Evolutionary conservation across 768 basidiomycete genomes (phyloP), one percentile per base, ranked within the genome.

Genomic region (Austroboletus festivus): DNA sequence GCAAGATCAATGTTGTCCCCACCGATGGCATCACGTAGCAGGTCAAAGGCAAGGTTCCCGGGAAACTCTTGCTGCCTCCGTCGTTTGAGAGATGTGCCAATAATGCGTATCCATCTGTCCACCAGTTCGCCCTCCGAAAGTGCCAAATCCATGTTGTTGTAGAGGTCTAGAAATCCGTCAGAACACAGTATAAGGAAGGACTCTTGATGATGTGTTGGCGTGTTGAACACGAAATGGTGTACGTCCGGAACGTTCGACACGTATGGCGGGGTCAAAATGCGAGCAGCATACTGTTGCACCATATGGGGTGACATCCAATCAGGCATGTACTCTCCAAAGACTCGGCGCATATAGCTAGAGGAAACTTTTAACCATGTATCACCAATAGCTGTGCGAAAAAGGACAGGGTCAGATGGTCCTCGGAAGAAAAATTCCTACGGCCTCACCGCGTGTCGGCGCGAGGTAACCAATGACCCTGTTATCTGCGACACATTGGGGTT

Each of bases 261-360:
- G 56, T 77, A 77, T 15, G 76, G 76, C 18, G 77, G 76, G 2
- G 74, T 76, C 53, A 63, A 56, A 38, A 73, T 65, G 39, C 75
- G 75, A 30, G 44, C 34, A 1, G 63, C 61, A 23, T 69, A 69
- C 18, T 56, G 55, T 42, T 30, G 52, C 33, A 56, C 48, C 38
- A 51, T 46, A 15, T 24, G 38, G 5, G 56, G 52, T 3, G 57
- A 22, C 18, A 63, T 50, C 59, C 61, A 70, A 26, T 67, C 62
- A 6, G 62, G 50, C 10, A 46, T 33, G 40, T 57, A 44, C 44
- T 48, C 51, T 11, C 51, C 59, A 44, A 72, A 72, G 13, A 53
- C 55, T 6, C 61, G 58, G 49, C 56, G 63, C 24, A 71, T 65
- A 50, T 70, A 72, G 31, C 50, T 28, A 5, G 61, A 54, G 6